Base-by-base conservation (phyloP, 2,329 filamentous ascomycete species). In the Aspergillus pseudoterreus region DNA sequence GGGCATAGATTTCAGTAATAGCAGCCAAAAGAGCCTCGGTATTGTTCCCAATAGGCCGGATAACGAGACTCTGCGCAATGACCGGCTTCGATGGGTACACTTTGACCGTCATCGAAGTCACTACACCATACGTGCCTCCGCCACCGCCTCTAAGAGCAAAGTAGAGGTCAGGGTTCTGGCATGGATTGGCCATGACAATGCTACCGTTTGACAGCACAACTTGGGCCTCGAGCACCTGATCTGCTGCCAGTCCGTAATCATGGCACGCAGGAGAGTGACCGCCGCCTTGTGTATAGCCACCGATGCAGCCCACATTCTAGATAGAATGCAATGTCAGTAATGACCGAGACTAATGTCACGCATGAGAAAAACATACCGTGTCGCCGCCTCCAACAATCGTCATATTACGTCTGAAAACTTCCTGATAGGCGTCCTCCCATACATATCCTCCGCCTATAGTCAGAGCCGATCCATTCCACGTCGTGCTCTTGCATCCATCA, bases 261-360 rank as follows among this genome's bases (percentile, higher is more conserved):
- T 71, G 71, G 6, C 74, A 76, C 45, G 84, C 59, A 2, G 78
- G 78, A 9, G 74, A 77, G 61, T 84, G 79, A 0, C 82, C 82
- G 33, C 79, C 82, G 10, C 78, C 80, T 61, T 82, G 80, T 2
- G 74, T 77, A 57, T 79, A 86, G 1, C 82, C 83, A 22, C 83
- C 83, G 0, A 79, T 77, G 5, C 82, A 57, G 4, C 82, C 82
- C 6, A 85, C 81, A 0, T 78, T 78, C 1, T 30, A 30, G 27
- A 30, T 2, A 30, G 27, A 2, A 30, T 10, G 27, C 27, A 11
- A 11, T 30, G 27, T 30, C 27, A 30, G 27, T 30, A 30, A 11
- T 30, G 19, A 19, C 19, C 2, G 27, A 6, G 8, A 10, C 2
- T 10, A 30, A 9, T 30, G 10, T 11, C 27, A 30, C 3, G 27